Percentiles rank a stretch among this genome's conserved stretches.
Evolutionary conservation across 306 rosid genomes (phyloP).

Genomic region (Cyamopsis tetragonoloba): DNA sequence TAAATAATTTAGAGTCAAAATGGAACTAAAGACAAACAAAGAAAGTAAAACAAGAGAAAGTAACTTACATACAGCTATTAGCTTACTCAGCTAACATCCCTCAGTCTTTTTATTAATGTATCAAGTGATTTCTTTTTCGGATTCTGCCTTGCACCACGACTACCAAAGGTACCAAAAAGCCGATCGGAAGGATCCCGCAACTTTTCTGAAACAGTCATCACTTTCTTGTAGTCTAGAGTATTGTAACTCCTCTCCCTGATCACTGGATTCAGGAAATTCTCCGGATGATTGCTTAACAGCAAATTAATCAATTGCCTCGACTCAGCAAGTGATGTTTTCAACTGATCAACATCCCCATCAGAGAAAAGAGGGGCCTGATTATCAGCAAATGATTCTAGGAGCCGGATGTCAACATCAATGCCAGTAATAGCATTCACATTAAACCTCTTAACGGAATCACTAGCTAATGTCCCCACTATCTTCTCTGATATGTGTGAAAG

Average conservation of each 20-base stretch:
- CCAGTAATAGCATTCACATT: conserved; percentile 66
- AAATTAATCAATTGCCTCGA: conserved; percentile 77
- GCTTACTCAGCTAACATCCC: conserved; percentile 70
- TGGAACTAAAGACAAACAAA: conserved; percentile 22
- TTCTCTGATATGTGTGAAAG: conserved; percentile 81
- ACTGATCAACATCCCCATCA: conserved; percentile 73
- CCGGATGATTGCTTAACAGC: conserved; percentile 87
- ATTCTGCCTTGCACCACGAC: conserved; percentile 82
- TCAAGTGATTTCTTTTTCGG: conserved; percentile 92
- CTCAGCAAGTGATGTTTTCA: conserved; percentile 69
- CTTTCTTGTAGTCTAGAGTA: conserved; percentile 79
- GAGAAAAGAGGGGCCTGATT: conserved; percentile 66
- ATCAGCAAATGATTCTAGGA: conserved; percentile 90
- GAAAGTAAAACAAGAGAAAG: conserved; percentile 28
- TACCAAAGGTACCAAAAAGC: conserved; percentile 87
- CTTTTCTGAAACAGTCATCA: conserved; percentile 74
- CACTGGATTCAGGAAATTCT: conserved; percentile 87
- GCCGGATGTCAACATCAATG: conserved; percentile 72
- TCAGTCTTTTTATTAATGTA: conserved; percentile 80
- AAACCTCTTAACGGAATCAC: conserved; percentile 84
- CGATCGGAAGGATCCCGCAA: conserved; percentile 88
- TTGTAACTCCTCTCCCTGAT: conserved; percentile 93
- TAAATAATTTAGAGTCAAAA: conserved; percentile 42
- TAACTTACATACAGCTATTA: conserved; percentile 46
- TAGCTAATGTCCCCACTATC: conserved; percentile 68